Conservation (phyloP, 2,329 filamentous ascomycete species). For the Neocucurbitaria cava region DNA sequence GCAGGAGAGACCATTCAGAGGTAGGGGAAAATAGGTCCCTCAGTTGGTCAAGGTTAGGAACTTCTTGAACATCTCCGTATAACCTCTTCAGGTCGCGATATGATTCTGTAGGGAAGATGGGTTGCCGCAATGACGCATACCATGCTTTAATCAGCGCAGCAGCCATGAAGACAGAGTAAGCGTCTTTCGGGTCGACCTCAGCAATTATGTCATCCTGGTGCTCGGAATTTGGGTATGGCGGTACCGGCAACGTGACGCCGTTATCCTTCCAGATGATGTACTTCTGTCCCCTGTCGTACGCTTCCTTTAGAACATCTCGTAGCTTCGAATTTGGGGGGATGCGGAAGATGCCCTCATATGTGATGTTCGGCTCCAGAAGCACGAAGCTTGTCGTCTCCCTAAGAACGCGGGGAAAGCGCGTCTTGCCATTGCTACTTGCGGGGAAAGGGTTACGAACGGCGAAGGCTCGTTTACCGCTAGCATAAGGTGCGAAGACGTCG, state of each 20-base stretch:
- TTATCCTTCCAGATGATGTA: constrained; percentile 62
- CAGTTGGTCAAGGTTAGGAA: constrained; percentile 52
- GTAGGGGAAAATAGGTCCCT: constrained; percentile 55
- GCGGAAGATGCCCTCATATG: constrained; percentile 61
- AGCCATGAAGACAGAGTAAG: constrained; percentile 61
- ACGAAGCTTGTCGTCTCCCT: constrained; percentile 62
- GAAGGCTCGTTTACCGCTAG: constrained; percentile 56
- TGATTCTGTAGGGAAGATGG: constrained; percentile 58
- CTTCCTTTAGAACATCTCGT: constrained; percentile 59
- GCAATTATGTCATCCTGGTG: constrained; percentile 52
- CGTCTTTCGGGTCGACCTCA: constrained; percentile 57
- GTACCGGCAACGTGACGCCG: constrained; percentile 39
- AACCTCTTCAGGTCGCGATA: constrained; percentile 57
- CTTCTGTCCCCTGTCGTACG: constrained; percentile 62
- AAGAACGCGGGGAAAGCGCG: constrained; percentile 60
- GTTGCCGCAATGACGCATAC: constrained; percentile 61
- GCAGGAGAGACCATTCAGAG: constrained; percentile 56
- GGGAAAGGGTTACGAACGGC: constrained; percentile 58
- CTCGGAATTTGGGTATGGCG: constrained; percentile 40
- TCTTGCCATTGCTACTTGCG: constrained; percentile 51
- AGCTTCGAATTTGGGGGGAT: constrained; percentile 60
- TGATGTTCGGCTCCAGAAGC: constrained; percentile 56
- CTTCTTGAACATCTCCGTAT: constrained; percentile 50
- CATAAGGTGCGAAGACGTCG: constrained; percentile 57
- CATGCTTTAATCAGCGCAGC: constrained; percentile 63